phyloP scores from a whole-genome alignment of 2,329 filamentous ascomycete genomes.

The Colletotrichum gloeosporioides region DNA sequence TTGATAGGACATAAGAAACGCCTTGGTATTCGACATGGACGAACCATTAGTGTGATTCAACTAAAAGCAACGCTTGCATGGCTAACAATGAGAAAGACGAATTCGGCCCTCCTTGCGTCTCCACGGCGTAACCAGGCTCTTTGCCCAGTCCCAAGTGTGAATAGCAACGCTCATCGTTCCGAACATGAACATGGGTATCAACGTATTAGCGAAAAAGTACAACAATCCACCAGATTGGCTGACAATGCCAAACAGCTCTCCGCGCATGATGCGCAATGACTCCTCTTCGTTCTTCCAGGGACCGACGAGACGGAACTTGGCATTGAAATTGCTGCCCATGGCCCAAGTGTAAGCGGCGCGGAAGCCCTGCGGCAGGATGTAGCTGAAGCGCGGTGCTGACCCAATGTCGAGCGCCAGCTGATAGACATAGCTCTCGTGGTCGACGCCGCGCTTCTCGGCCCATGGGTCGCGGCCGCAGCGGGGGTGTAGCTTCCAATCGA shows the following conservation, averaged over 20 bases:
- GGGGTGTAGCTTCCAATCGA: slow-evolving; percentile 45
- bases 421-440: slow-evolving; percentile 56
- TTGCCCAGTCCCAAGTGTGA: slow-evolving; percentile 12
- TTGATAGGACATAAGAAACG: neutral
- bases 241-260: slow-evolving; percentile 45
- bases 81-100: neutral
- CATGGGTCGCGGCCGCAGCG: slow-evolving; percentile 37
- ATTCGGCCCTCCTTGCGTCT: neutral
- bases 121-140: neutral
- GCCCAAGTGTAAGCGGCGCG: slow-evolving; percentile 46
- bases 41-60: neutral
- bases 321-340: slow-evolving; percentile 53
- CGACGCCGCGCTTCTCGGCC: slow-evolving; percentile 44
- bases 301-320: slow-evolving; percentile 52
- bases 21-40: neutral
- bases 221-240: slow-evolving; percentile 39
- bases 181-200: slow-evolving; percentile 41
- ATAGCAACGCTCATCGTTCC: slow-evolving; percentile 37
- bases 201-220: slow-evolving; percentile 42
- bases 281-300: slow-evolving; percentile 44
- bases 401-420: slow-evolving; percentile 54
- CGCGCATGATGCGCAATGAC: slow-evolving; percentile 42
- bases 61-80: neutral
- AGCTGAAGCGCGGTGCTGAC: slow-evolving; percentile 41
- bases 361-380: slow-evolving; percentile 36